phyloP scores from a whole-genome alignment of 352 stramenopile species.

The Globisporangium abappressorium region DNA sequence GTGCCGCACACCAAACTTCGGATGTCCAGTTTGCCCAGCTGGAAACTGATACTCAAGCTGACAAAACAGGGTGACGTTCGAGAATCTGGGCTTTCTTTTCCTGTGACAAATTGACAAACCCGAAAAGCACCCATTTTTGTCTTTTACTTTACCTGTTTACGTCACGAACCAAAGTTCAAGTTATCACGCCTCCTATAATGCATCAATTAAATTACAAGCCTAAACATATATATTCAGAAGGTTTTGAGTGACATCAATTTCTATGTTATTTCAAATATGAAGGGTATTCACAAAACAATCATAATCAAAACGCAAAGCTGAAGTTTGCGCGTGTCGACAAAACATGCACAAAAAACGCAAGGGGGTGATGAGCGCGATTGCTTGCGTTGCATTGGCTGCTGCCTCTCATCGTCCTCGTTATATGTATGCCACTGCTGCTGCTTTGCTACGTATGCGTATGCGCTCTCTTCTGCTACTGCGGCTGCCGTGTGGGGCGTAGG shows the following conservation, averaged over 20 bases:
- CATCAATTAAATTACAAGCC: not conserved
- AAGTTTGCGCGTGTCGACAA: constrained; percentile 13
- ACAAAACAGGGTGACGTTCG: not conserved
- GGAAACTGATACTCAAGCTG: not conserved
- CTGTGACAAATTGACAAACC: not conserved
- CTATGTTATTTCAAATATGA: not conserved
- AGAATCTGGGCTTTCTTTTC: not conserved
- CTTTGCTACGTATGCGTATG: no score
- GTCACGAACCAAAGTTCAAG: constrained; percentile 13
- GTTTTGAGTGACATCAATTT: fast-evolving
- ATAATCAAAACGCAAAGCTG: constrained; percentile 5
- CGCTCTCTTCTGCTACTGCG: not conserved
- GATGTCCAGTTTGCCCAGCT: not conserved
- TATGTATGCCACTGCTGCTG: not conserved
- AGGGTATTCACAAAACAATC: not conserved
- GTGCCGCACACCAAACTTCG: not conserved
- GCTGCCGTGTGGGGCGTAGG: not conserved
- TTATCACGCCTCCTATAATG: not conserved
- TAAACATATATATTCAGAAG: not conserved
- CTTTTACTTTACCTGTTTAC: not conserved
- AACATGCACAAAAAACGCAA: constrained; percentile 19
- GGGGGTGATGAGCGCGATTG: not conserved
- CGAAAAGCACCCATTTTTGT: not conserved
- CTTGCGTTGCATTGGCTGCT: constrained; percentile 5
- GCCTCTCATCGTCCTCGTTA: constrained; percentile 5